Evolutionary conservation across 805 yeast genomes (phyloP), one percentile per base, ranked within the genome.

Genomic region (Candida adriatica): DNA sequence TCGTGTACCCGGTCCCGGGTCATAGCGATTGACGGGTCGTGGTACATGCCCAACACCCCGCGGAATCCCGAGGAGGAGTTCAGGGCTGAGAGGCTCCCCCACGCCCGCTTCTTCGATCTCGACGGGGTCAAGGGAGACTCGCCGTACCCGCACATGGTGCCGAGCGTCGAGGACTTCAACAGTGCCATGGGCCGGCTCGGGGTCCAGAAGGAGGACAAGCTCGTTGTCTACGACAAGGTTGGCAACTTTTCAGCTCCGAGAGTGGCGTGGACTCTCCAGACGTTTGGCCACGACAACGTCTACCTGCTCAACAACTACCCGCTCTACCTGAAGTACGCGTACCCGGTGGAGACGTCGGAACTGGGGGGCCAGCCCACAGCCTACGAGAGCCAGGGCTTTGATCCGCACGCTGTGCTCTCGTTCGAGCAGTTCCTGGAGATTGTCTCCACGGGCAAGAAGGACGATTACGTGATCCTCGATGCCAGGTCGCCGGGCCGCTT

Each of bases 201-300:
- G 2, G 49, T 84, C 18, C 42, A 49, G 4, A 59, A 59, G 16
- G 58, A 62, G 30, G 92, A 88, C 43, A 59, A 64, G 10, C 51
- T 92, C 24, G 79, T 92, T 8, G 73, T 92, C 9, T 92, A 92
- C 55, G 98, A 92, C 57, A 76, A 77, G 42, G 68, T 70, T 29
- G 95, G 95, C 2, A 77, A 82, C 41, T 86, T 90, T 55, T 78
- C 94, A 25, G 75, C 88, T 2, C 95, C 96, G 23, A 69, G 98
- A 43, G 94, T 83, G 13, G 88, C 87, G 1, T 92, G 96, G 96
- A 85, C 88, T 45, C 69, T 92, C 47, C 68, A 76, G 22, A 62
- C 81, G 1, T 85, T 82, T 54, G 90, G 90, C 6, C 96, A 88
- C 54, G 59, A 73, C 30, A 58, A 73, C 21, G 80, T 87, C 16